Evolutionary conservation across 2,329 filamentous ascomycete genomes (phyloP), one percentile per base, ranked within the genome.

Genomic region (Tolypocladium inflatum): DNA sequence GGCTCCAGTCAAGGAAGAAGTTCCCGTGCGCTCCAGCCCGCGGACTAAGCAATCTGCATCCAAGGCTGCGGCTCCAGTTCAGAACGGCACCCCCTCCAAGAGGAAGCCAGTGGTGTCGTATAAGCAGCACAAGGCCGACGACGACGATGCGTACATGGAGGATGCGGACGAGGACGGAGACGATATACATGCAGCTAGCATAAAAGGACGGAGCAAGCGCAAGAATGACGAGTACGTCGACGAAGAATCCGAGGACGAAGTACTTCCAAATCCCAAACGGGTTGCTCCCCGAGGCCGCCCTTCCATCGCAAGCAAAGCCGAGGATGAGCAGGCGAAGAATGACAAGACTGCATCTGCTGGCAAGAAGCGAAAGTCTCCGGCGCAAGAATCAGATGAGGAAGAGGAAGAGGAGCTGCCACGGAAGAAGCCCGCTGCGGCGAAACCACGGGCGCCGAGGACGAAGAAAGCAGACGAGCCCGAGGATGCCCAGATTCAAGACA

Each of bases 111-210:
- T 74, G 2, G 71, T 73, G 1, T 68, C 76, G 2, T 71, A 76
- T 57, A 73, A 73, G 55, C 75, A 78, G 54, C 67, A 74, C 57
- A 66, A 69, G 30, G 62, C 67, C 5, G 71, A 82, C 41, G 78
- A 83, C 41, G 80, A 84, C 59, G 80, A 83, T 65, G 80, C 78
- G 6, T 83, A 81, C 59, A 73, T 88, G 63, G 83, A 90, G 23
- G 87, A 89, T 56, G 86, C 86, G 39, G 86, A 88, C 41, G 79
- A 82, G 8, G 84, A 90, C 51, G 86, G 83, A 3, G 88, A 83
- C n/a, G 92, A 96, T 65, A 91, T 96, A 23, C 92, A 92, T 71
- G 88, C 87, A 17, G 86, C 88, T 4, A 85, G 90, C 62, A 81
- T 80, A 39, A 88, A 85, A 68, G 81, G 81, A 54, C 76, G 82